Evolutionary conservation across 495 filamentous ascomycete species (phyloP).

Genomic region (Daldinia vernicosa): DNA sequence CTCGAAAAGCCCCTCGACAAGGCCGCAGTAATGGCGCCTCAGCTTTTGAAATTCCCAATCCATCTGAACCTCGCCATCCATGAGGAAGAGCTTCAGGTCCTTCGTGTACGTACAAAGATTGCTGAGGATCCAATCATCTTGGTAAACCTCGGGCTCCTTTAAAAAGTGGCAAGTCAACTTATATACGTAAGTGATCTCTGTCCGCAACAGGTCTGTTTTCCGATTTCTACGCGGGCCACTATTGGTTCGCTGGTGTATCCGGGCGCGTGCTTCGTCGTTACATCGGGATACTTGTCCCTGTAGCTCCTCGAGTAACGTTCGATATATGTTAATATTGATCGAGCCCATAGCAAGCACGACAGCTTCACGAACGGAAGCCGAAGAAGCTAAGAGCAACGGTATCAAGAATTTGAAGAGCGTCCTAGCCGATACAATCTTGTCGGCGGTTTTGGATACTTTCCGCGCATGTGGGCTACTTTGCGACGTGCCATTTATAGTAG

Average conservation of each 20-base stretch:
- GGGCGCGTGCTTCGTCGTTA: constrained; percentile 87
- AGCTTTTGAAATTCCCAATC: constrained; percentile 96
- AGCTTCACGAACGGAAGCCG: constrained; percentile 81
- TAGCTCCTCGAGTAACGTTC: constrained; percentile 87
- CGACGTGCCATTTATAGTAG: constrained; percentile 64
- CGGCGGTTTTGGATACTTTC: constrained; percentile 81
- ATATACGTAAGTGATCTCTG: constrained; percentile 95
- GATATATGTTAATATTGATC: constrained; percentile 95
- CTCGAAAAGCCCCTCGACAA: constrained; percentile 92
- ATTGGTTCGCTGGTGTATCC: constrained; percentile 81
- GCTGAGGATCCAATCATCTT: constrained; percentile 90
- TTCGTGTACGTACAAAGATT: constrained; percentile 91
- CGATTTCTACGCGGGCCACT: constrained; percentile 79
- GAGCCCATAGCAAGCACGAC: constrained; percentile 93
- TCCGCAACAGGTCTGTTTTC: constrained; percentile 84
- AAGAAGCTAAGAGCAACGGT: constrained; percentile 80
- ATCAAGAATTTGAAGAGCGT: constrained; percentile 91
- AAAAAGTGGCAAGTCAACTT: constrained; percentile 93
- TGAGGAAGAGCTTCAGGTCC: constrained; percentile 91
- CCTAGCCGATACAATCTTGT: constrained; percentile 87
- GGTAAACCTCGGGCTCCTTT: constrained; percentile 77
- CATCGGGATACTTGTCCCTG: constrained; percentile 82
- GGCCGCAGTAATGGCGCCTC: constrained; percentile 89
- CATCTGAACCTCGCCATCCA: constrained; percentile 91
- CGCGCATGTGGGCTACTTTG: constrained; percentile 80